Evolutionary conservation across 352 stramenopile species (phyloP).

Genomic region (Phytophthora kernoviae): DNA sequence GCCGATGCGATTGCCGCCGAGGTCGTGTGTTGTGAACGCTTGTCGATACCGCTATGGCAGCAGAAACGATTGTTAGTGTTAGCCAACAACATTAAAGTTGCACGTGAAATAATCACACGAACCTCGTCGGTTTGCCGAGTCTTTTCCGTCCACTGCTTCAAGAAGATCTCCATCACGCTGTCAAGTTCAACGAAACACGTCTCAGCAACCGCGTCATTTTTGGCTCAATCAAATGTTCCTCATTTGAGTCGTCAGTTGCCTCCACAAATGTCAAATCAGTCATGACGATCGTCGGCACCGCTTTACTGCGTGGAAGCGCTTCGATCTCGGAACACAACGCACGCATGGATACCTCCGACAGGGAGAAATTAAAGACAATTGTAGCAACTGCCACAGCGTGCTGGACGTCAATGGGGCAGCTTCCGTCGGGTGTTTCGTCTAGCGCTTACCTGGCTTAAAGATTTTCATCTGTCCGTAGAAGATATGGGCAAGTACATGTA

Average conservation of each 20-base stretch:
- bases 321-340: conserved; percentile 42
- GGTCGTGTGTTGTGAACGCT: conserved; percentile 48
- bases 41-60: conserved; percentile 49
- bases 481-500: conserved; percentile 64
- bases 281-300: conserved; percentile 1
- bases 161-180: conserved; percentile 63
- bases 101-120: conserved; percentile 4
- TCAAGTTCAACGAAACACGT: conserved; percentile 62
- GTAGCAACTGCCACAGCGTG: conserved; percentile 37
- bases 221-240: conserved; percentile 3
- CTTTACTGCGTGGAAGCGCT: conserved; percentile 26
- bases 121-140: conserved; percentile 62
- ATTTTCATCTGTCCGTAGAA: conserved; percentile 78
- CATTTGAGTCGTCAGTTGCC: conserved; percentile 7
- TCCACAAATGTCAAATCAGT: conserved; percentile 1
- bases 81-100: background rate
- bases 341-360: conserved; percentile 43
- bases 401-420: conserved; percentile 45
- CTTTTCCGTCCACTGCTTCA: conserved; percentile 55
- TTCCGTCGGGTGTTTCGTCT: conserved; percentile 58
- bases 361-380: conserved; percentile 49
- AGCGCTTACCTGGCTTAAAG: conserved; percentile 56
- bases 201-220: conserved; percentile 2
- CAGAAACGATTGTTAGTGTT: background rate
- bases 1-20: conserved; percentile 54